Base-by-base conservation (phyloP, 108 stramenopile genomes). In the Pseudonitzschia delicatissima region DNA sequence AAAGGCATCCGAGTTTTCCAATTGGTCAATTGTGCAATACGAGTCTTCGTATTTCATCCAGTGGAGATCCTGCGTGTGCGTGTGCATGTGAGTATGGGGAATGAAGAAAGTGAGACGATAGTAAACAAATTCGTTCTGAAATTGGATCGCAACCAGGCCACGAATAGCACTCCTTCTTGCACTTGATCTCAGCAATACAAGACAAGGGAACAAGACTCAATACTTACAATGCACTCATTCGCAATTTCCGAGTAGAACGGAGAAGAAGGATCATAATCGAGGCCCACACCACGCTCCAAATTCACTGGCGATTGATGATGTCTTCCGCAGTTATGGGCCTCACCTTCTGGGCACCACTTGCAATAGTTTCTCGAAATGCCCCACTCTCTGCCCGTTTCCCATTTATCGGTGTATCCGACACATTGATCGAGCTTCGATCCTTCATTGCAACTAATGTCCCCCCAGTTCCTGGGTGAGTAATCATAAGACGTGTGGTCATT, bases 261-360 rank as follows among this genome's bases (percentile, higher is more conserved):
- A n/a, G n/a, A n/a, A n/a, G n/a, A n/a, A 66, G 48, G 29, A 28
- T 44, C 36, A 20, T 36, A 49, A 42, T 45, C 53, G 26, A 74
- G 17, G 3, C 70, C 73, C 7, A 58, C 40, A 25, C 71, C 49
- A 29, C 77, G 77, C 51, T 67, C 37, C 40, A 76, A 20, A 50
- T 77, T 63, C 51, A 79, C 76, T 4, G 78, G 82, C 32, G 70
- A 72, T 57, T 78, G 75, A 49, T 55, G 59, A 59, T 83, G 78
- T 23, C 67, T 21, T n/a, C 78, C 77, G 36, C 78, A 79, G n/a
- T 33, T 42, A 8, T 66, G 33, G 5, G 42, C 21, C 2, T 39
- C 55, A 34, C 33, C 66, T 45, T 42, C 73, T 4, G 79, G 79
- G 29, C 79, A 80, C 69, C 65, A 74, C n/a, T 39, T 11, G 35